phyloP scores from a whole-genome alignment of 345 rosid species.

The sweet orange (Citrus sinensis) region DNA sequence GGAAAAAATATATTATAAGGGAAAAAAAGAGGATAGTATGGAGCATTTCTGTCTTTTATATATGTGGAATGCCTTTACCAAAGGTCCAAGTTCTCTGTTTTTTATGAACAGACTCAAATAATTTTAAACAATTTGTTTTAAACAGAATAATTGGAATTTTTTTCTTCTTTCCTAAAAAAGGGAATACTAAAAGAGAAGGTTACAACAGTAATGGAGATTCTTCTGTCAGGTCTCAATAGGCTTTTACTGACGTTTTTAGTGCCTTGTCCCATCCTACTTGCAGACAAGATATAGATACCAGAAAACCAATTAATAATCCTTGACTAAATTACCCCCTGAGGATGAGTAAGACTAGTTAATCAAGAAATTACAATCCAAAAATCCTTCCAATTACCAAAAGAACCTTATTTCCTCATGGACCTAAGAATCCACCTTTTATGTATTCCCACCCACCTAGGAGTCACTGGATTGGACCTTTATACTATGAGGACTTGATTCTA shows the following conservation, averaged over 20 bases:
- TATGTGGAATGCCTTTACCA: slow-evolving; percentile 31
- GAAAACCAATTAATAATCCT: slow-evolving; percentile 21
- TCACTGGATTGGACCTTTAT: slow-evolving; percentile 18
- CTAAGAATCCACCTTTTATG: slow-evolving; percentile 21
- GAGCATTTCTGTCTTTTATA: slow-evolving; percentile 55
- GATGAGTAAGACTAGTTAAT: slow-evolving; percentile 2
- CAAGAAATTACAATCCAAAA: background rate
- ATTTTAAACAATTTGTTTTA: slow-evolving; percentile 36
- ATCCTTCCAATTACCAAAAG: slow-evolving; percentile 10
- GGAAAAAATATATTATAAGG: slow-evolving; percentile 13
- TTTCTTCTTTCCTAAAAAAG: slow-evolving; percentile 17
- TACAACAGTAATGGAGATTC: slow-evolving; percentile 60
- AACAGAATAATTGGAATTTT: slow-evolving; percentile 32
- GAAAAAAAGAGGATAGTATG: slow-evolving; percentile 35
- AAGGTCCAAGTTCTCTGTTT: slow-evolving; percentile 58
- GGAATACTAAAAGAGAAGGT: slow-evolving; percentile 33
- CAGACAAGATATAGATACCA: slow-evolving; percentile 31
- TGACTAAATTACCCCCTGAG: slow-evolving; percentile 18
- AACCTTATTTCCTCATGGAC: slow-evolving; percentile 21
- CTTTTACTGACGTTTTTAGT: slow-evolving; percentile 40
- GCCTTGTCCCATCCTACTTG: slow-evolving; percentile 39
- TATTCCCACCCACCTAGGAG: slow-evolving; percentile 19
- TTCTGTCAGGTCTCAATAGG: slow-evolving; percentile 48
- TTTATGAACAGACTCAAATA: slow-evolving; percentile 44
- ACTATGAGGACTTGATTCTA: slow-evolving; percentile 19